Base-by-base conservation (phyloP, 768 basidiomycete species). In the Amylocystis lapponica region DNA sequence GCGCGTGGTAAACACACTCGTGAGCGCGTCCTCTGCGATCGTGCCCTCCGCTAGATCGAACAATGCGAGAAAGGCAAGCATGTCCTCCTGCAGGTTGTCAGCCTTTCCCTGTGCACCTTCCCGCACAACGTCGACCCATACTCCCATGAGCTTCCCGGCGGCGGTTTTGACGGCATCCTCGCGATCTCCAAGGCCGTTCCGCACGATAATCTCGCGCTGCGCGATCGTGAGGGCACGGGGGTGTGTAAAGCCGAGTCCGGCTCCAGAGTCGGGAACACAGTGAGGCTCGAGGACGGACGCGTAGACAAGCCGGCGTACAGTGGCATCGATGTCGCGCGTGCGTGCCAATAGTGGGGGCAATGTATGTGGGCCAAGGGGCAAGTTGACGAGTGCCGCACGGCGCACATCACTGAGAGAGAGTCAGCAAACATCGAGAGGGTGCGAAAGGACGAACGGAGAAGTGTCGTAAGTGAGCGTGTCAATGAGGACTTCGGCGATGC, bases 101-200 rank as follows among this genome's bases (percentile, higher is more conserved):
- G 37, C 45, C 36, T 71, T 64, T 20, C 64, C 74, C 46, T 8
- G 52, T n/a, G 14, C 69, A 63, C 2, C 70, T 69, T 43, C 39
- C 21, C 60, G 46, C 8, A 79, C 70, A 23, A 70, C 66, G 33
- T 88, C 81, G 6, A 89, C 71, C 95, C 95, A 98, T 6, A 66
- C 69, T 0, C 72, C 78, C 13, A 97, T 63, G 35, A 96, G 74
- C 2, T 73, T 73, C 2, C 74, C 81, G 0, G 92, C 83, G 1
- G 88, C 89, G 14, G 72, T 65, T 23, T 81, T 72, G 2, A 97
- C 91, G 2, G 65, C 59, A 0, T 73, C 67, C 46, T 96, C 91
- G 21, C 95, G 77, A 63, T 97, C 95, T 0, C 87, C 83, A 3
- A 97, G 69, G 2, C 95, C 95, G 55, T 86, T 80, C 16, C 76